Base-by-base conservation (phyloP, 352 stramenopile species). In the Phytophthora rubi region DNA sequence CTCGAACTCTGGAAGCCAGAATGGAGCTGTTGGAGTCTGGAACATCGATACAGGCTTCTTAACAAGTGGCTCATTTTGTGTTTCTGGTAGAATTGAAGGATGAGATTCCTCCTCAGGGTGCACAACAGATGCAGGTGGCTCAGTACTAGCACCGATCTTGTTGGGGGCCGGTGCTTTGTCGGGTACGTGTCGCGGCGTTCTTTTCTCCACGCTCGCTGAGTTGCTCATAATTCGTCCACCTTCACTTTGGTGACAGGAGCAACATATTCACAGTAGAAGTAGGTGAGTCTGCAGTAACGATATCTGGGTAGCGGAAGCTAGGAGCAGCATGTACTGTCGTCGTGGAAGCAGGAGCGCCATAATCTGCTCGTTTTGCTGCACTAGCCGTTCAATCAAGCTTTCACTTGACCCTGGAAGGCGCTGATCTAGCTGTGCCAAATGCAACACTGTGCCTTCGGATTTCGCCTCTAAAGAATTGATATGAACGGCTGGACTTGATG, bases 1-100 rank as follows among this genome's bases (percentile, higher is more conserved):
- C 28, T 79, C 65, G 53, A 91, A 53, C 42, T 86, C 71, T 9
- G 80, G 83, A 8, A 88, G 35, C 49, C 61, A 75, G 21, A 62
- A 59, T 33, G 73, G 15, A 15, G 51, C 6, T 53, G 37, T 6
- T 71, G 64, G n/a, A 48, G 28, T 4, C 37, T 61, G 23, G 71
- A 62, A 59, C 55, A 45, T 39, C 15, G 28, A 16, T 16, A 10
- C 7, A 57, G 12, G 3, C 18, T 53, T 59, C 42, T 45, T 69
- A 35, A 6, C 2, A 15, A 13, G 45, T 21, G 9, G 10, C 58
- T 49, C 26, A 28, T 7, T 59, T 47, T 58, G 21, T 5, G 6
- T 13, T 59, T 33, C 37, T 3, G 37, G 33, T 21, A 56, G 47
- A 42, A 18, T 0, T 35, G 45, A 12, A 4, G 42, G n/a, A 49